Evolutionary conservation across 2,329 filamentous ascomycete species (phyloP), one percentile per base, ranked within the genome.

Genomic region (Beauveria varroae): DNA sequence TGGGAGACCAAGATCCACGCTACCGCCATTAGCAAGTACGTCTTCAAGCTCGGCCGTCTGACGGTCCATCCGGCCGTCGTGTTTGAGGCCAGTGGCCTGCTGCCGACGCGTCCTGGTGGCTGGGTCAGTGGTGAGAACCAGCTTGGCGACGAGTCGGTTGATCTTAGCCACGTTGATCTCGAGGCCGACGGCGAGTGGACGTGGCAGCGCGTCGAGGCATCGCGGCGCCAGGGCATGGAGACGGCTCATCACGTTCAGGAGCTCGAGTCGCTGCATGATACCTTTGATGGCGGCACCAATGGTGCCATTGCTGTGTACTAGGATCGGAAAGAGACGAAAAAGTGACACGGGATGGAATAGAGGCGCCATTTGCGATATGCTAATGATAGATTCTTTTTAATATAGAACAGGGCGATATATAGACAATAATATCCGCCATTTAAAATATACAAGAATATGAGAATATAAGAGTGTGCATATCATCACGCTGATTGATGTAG

Each of bases 1-100:
- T 84, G 83, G 72, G 79, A 85, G 71, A 86, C 82, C 73, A 85
- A 83, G 63, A 81, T 93, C 44, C 82, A 88, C 66, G 90, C 90
- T 1, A 87, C 87, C 0, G 86, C 86, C 1, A 74, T 93, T 49
- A 87, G 84, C 76, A 93, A 92, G 77, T 93, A 93, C 72, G 90
- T 93, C 46, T 86, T 91, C 72, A 93, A 93, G 78, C 80, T 91
- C 61, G 90, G 88, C 1, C 81, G 93, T 26, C 79, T 95, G 68
- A 98, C 93, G 0, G 85, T 98, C 4, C 86, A 93, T 65, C 93
- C 95, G 0, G 88, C 92, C 66, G 80, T 89, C 52, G 79, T 93
- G 8, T 79, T 98, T 28, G 79, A 83, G 49, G 83, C 87, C 41
- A 88, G 87, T 55, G 86, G 86, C 1, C 78, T 97, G 71, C 76